Conservation (phyloP, 306 rosid species). For the Bauhinia variegata region DNA sequence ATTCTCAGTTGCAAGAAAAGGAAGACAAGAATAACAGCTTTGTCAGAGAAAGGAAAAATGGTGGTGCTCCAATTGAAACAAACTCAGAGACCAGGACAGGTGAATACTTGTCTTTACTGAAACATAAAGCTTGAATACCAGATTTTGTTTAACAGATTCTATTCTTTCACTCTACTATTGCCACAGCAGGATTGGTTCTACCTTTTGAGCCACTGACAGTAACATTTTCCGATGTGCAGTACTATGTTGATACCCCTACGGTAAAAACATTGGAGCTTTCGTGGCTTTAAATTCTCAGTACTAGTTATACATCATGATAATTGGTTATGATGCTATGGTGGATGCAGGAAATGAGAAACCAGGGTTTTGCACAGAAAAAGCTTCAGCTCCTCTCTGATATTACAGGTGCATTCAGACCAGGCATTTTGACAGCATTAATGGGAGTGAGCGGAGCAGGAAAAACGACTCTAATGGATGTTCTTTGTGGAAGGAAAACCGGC, state of each 20-base stretch:
- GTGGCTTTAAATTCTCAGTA: conserved; percentile 2
- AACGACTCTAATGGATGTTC: conserved; percentile 76
- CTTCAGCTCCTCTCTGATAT: conserved; percentile 68
- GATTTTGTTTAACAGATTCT: neutral
- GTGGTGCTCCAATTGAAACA: conserved; percentile 12
- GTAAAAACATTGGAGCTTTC: conserved; percentile 25
- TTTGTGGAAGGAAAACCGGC: conserved; percentile 65
- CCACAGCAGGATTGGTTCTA: conserved; percentile 46
- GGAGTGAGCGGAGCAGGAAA: conserved; percentile 81
- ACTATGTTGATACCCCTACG: conserved; percentile 45
- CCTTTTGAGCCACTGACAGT: conserved; percentile 49
- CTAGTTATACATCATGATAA: neutral
- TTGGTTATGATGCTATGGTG: conserved; percentile 8
- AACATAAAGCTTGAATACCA: neutral
- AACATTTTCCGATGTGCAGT: conserved; percentile 44
- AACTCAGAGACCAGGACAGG: conserved; percentile 29
- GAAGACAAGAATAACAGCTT: conserved; percentile 25
- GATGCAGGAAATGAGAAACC: conserved; percentile 67
- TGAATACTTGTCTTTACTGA: conserved; percentile 4
- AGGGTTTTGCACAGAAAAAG: conserved; percentile 50
- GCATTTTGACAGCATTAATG: conserved; percentile 66
- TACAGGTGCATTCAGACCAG: conserved; percentile 65
- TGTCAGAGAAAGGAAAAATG: conserved; percentile 24
- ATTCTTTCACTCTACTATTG: neutral
- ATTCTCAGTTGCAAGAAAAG: conserved; percentile 43